phyloP scores from a whole-genome alignment of 2,329 filamentous ascomycete species.

The Colletotrichum sp. region DNA sequence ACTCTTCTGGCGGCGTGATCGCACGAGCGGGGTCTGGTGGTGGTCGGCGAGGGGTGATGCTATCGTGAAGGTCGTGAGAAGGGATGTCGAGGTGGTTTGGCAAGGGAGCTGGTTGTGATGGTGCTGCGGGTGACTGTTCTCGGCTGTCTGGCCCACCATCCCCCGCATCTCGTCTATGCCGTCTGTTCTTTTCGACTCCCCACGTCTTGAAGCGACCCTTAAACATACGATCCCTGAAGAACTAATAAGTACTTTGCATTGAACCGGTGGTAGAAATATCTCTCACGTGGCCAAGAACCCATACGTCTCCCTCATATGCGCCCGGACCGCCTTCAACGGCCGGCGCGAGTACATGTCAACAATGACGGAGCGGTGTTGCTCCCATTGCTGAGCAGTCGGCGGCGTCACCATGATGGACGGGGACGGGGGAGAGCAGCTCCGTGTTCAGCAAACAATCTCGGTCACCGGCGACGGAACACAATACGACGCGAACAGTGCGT shows the following conservation, averaged over 20 bases:
- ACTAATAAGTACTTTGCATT: neutral
- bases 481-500: neutral
- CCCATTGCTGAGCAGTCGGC: constrained; percentile 16
- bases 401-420: neutral
- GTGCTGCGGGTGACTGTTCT: neutral
- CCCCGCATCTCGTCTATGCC: neutral
- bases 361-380: neutral
- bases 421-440: neutral
- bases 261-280: neutral
- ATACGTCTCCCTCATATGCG: neutral
- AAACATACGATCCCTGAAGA: constrained; percentile 14
- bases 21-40: neutral
- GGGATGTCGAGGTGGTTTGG: neutral
- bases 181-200: constrained; percentile 16
- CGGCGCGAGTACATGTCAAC: neutral
- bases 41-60: neutral
- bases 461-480: neutral
- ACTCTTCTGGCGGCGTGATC: neutral
- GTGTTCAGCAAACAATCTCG: neutral
- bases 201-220: constrained; percentile 10
- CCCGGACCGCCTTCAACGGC: neutral
- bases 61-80: neutral
- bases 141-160: neutral
- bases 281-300: constrained; percentile 17
- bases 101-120: neutral